Conservation (phyloP, 2,329 filamentous ascomycete genomes). For the Triangularia verruculosa region DNA sequence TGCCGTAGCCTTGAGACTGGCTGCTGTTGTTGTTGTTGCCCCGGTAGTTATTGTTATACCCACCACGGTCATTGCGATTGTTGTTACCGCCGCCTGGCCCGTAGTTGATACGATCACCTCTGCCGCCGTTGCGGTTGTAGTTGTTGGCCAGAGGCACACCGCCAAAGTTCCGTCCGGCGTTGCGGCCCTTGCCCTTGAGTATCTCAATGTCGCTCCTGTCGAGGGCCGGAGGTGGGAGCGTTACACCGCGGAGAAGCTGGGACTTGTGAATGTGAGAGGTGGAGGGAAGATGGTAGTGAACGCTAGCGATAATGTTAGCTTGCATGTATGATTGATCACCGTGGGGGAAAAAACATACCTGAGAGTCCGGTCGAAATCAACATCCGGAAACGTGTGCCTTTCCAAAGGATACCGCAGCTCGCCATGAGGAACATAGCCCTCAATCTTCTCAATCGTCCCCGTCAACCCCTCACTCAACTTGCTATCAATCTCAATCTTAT, state of each 20-base stretch:
- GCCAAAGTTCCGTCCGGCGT: conserved; percentile 66
- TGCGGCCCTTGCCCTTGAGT: conserved; percentile 62
- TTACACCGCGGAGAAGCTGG: conserved; percentile 83
- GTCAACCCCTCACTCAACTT: conserved; percentile 72
- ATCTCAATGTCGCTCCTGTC: conserved; percentile 73
- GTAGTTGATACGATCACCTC: conserved; percentile 54
- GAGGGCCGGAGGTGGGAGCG: conserved; percentile 68
- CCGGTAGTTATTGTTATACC: conserved; percentile 9
- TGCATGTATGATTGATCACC: neutral
- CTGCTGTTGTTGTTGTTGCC: conserved; percentile 11
- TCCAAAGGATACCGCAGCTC: conserved; percentile 75
- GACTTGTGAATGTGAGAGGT: conserved; percentile 79
- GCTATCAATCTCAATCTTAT: conserved; percentile 70
- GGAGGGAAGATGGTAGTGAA: conserved; percentile 79
- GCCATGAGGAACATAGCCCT: conserved; percentile 79
- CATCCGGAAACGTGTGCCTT: conserved; percentile 65
- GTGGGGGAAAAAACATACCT: conserved; percentile 54
- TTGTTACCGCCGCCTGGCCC: conserved; percentile 29
- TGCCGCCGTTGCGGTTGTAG: conserved; percentile 39
- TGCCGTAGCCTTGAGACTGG: conserved; percentile 17
- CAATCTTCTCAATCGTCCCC: conserved; percentile 77
- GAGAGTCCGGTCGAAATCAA: conserved; percentile 84
- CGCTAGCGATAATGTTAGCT: conserved; percentile 50
- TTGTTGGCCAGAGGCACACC: conserved; percentile 50
- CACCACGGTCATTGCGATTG: conserved; percentile 15